Base-by-base conservation (phyloP, 2,329 filamentous ascomycete species). In the Penicillium glabrum region DNA sequence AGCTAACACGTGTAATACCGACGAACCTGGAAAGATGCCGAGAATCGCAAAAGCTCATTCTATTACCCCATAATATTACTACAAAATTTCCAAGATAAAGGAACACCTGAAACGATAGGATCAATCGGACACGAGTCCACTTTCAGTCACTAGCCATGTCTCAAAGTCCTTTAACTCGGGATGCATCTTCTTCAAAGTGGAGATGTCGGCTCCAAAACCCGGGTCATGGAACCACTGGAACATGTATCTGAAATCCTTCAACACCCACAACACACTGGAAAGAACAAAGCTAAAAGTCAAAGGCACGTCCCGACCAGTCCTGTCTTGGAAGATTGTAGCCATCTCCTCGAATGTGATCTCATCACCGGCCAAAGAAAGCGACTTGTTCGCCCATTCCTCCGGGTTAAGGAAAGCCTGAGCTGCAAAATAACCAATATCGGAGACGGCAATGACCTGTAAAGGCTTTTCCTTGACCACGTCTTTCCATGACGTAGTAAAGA, bases 351-450 rank as follows among this genome's bases (percentile, higher is more conserved):
- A 78, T 0, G 77, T 80, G 33, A 84, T 65, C 47, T 82, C 79
- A 60, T 83, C 82, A 2, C 82, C 82, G 0, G 82, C 83, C 21
- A 85, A 65, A 5, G 79, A 77, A 39, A 83, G 72, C 5, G 73
- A 75, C 19, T 71, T 72, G 37, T 76, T 75, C 33, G 75, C 74
- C 68, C 77, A 84, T 41, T 75, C 66, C 1, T 78, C 67, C 2
- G 78, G 74, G 2, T 80, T 68, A 4, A 76, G 55, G 56, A 85
- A 82, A 0, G 80, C 80, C 46, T 76, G 69, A 0, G 81, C 80
- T 2, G 74, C 82, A 51, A 85, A 80, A 21, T 72, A 62, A 0
- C 82, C 83, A 56, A 85, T 84, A 59, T 85, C 83, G 13, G 72
- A 76, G 2, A 70, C 71, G 0, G 73, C 70, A 16, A 81, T 67